phyloP scores from a whole-genome alignment of 78 protist species.

The Cavenderia fasciculata region DNA sequence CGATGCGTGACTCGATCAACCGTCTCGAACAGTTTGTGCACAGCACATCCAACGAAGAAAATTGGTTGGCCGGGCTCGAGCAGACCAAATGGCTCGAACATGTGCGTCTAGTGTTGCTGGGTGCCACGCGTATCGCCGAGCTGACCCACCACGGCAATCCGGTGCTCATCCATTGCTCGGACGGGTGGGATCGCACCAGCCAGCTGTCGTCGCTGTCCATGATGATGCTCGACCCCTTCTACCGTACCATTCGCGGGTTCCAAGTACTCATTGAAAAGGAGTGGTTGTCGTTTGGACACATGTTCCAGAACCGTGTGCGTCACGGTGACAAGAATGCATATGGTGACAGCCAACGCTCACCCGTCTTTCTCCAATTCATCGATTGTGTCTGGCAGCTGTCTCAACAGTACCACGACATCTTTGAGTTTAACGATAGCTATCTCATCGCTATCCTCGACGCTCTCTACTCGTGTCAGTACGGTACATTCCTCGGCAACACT shows the following conservation, averaged over 20 bases:
- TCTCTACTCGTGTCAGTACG: slow-evolving; percentile 79
- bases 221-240: slow-evolving; percentile 91
- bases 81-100: slow-evolving; percentile 77
- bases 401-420: slow-evolving; percentile 83
- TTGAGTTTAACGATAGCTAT: slow-evolving; percentile 91
- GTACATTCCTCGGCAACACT: slow-evolving; percentile 87
- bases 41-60: background rate
- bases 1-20: slow-evolving; percentile 81
- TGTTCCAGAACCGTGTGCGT: slow-evolving; percentile 76
- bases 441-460: slow-evolving; percentile 77
- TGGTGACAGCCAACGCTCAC: slow-evolving; percentile 82
- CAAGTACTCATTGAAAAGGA: slow-evolving; percentile 94
- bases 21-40: slow-evolving; percentile 36
- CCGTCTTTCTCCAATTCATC: slow-evolving; percentile 95
- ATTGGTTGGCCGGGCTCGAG: slow-evolving; percentile 53
- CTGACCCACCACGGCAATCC: slow-evolving; percentile 30
- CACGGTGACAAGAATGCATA: slow-evolving; percentile 67
- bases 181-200: slow-evolving; percentile 97
- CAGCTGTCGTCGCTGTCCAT: slow-evolving; percentile 75
- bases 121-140: slow-evolving; percentile 33
- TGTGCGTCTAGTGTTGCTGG: slow-evolving; percentile 31
- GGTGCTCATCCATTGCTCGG: slow-evolving; percentile 94
- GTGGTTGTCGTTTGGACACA: slow-evolving; percentile 95
- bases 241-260: slow-evolving; percentile 93
- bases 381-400: slow-evolving; percentile 92